A percentile compares a stretch with the other conserved stretches of the same genome.
Conservation (phyloP, 495 filamentous ascomycete species). For the Neurospora sp. region DNA sequence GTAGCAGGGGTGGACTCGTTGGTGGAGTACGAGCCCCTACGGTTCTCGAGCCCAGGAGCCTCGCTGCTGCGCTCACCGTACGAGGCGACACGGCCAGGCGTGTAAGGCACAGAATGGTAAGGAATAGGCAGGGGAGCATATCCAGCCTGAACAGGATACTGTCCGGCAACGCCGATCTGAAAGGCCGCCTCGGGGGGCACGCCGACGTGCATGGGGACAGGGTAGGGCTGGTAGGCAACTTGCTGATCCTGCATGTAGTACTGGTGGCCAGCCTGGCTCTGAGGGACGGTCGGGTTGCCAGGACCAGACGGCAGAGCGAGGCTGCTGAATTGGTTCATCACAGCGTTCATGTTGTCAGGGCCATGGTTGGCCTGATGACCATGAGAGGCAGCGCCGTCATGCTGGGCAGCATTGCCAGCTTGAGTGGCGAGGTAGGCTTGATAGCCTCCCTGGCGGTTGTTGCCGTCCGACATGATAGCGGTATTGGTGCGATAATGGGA, state of each 20-base stretch:
- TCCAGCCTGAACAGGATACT: constrained; percentile 26
- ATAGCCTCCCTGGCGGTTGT: constrained; percentile 13
- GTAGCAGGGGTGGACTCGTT: constrained; percentile 56
- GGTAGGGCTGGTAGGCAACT: constrained; percentile 21
- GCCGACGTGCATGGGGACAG: constrained; percentile 22
- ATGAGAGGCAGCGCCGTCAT: constrained; percentile 14
- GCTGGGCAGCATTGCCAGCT: constrained; percentile 9
- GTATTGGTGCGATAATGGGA: constrained; percentile 18
- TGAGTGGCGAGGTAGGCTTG: constrained; percentile 16
- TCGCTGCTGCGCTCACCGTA: constrained; percentile 35
- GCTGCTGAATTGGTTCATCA: constrained; percentile 32
- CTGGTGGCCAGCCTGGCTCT: constrained; percentile 19
- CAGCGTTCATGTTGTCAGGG: constrained; percentile 17
- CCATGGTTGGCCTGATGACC: constrained; percentile 18
- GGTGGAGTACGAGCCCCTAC: constrained; percentile 57
- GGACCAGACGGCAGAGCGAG: constrained; percentile 23
- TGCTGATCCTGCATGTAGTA: constrained; percentile 25
- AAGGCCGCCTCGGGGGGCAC: constrained; percentile 19
- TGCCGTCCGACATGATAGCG: constrained; percentile 17
- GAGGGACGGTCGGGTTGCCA: constrained; percentile 13
- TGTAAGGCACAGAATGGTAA: constrained; percentile 36
- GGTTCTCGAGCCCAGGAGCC: constrained; percentile 49
- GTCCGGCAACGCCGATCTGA: constrained; percentile 19
- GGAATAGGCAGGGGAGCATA: constrained; percentile 23
- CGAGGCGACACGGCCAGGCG: constrained; percentile 33